These are phyloP conservation scores for Kwoniella europaea DNA, from an alignment of 768 basidiomycete genomes.

Conservation along the genomic window DNA sequence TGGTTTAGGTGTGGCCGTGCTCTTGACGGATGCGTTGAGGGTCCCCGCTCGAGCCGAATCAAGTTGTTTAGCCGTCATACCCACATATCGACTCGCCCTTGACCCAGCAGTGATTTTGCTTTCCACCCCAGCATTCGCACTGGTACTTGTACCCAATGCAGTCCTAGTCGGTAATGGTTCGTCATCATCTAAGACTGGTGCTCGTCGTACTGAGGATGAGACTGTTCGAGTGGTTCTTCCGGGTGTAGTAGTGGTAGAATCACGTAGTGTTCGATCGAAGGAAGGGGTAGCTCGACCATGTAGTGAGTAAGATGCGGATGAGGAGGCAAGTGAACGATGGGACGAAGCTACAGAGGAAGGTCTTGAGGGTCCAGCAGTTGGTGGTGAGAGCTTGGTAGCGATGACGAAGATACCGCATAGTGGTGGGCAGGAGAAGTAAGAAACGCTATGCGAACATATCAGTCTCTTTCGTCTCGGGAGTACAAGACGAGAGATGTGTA, in stretches of 20 bases:
- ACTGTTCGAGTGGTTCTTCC: slow-evolving; percentile 14
- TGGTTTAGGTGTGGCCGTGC: slow-evolving; percentile 46
- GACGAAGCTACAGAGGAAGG: slow-evolving; percentile 83
- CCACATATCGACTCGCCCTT: slow-evolving; percentile 79
- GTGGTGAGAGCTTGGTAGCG: slow-evolving; percentile 75
- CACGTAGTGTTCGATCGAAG: slow-evolving; percentile 26
- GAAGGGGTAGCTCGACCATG: slow-evolving; percentile 60
- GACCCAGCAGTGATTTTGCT: slow-evolving; percentile 76
- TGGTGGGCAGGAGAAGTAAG: slow-evolving; percentile 83
- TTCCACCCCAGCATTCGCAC: slow-evolving; percentile 40
- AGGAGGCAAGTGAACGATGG: slow-evolving; percentile 57
- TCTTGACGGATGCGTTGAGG: slow-evolving; percentile 36
- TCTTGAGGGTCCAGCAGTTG: slow-evolving; percentile 71
- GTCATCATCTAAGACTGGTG: slow-evolving; percentile 18
- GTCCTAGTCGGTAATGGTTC: slow-evolving; percentile 30
- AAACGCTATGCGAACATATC: slow-evolving; percentile 63
- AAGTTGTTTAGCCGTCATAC: slow-evolving; percentile 82
- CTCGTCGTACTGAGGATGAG: slow-evolving; percentile 14
- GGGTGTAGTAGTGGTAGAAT: slow-evolving; percentile 29
- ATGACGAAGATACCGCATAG: slow-evolving; percentile 91
- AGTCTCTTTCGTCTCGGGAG: background rate
- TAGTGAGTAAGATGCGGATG: slow-evolving; percentile 27
- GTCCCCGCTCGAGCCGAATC: slow-evolving; percentile 58
- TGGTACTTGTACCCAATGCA: slow-evolving; percentile 42
- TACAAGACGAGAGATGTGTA: too few relatives aligned